Evolutionary conservation across 345 rosid genomes (phyloP).

Genomic region (Orychophragmus violaceus): DNA sequence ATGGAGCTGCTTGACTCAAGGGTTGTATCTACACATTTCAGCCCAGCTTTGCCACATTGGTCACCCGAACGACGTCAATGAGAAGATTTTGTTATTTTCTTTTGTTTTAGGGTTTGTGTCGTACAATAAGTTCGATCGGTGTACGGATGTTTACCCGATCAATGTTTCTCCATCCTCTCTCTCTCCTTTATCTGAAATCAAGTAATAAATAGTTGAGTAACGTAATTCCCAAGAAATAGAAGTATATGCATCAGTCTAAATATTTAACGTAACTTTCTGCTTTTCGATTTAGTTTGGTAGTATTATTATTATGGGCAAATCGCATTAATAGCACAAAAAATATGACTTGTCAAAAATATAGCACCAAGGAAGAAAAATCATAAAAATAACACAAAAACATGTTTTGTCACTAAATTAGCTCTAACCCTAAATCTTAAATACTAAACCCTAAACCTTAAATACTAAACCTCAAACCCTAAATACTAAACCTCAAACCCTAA

Average conservation of each 20-base stretch:
- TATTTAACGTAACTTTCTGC: too few species aligned
- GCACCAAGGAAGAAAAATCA: too few species aligned
- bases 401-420: too few species aligned
- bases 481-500: too few species aligned
- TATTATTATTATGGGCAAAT: too few species aligned
- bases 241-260: not conserved
- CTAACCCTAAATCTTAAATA: too few species aligned
- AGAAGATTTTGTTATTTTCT: not conserved
- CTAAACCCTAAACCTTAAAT: too few species aligned
- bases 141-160: constrained; percentile 18
- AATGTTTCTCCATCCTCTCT: not conserved
- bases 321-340: too few species aligned
- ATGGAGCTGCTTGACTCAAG: constrained; percentile 65
- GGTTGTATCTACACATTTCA: constrained; percentile 60
- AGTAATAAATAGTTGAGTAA: not conserved
- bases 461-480: too few species aligned
- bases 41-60: constrained; percentile 69
- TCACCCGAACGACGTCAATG: constrained; percentile 39
- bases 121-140: constrained; percentile 21
- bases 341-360: too few species aligned
- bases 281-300: too few species aligned
- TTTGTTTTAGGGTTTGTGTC: constrained; percentile 9
- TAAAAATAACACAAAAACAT: too few species aligned
- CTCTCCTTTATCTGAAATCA: not conserved
- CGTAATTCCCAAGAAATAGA: not conserved